Conservation (phyloP, 805 yeast species). For the Sugiyamaella floridensis region DNA sequence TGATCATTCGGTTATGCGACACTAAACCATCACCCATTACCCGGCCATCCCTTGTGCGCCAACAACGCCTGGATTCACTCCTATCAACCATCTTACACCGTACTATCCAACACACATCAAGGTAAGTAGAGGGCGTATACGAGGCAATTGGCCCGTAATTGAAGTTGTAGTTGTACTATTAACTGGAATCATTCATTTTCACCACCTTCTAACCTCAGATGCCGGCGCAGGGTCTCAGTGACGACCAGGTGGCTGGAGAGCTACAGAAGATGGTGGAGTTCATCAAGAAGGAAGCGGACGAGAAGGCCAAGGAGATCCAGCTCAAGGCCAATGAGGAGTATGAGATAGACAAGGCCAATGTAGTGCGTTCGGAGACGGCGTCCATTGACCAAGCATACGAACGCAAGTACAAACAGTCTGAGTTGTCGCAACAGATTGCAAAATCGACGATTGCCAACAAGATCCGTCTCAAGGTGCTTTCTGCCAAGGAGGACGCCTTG, state of each 20-base stretch:
- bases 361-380: conserved; percentile 87
- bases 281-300: conserved; percentile 98
- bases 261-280: conserved; percentile 96
- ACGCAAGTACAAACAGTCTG: conserved; percentile 80
- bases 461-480: conserved; percentile 83
- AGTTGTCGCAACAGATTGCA: conserved; percentile 89
- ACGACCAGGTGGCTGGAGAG: conserved; percentile 81
- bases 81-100: neutral
- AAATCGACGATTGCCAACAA: conserved; percentile 94
- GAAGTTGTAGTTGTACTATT: neutral
- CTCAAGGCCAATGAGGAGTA: conserved; percentile 98
- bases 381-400: conserved; percentile 77
- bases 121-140: neutral
- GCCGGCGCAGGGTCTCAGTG: conserved; percentile 7
- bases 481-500: conserved; percentile 77
- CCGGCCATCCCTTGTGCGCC: neutral
- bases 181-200: too few species aligned
- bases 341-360: conserved; percentile 92
- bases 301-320: conserved; percentile 92
- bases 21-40: neutral
- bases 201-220: neutral
- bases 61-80: neutral
- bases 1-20: neutral
- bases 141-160: neutral
- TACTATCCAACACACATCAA: neutral